Base-by-base conservation (phyloP, 306 rosid species). In the Prunus padus region DNA sequence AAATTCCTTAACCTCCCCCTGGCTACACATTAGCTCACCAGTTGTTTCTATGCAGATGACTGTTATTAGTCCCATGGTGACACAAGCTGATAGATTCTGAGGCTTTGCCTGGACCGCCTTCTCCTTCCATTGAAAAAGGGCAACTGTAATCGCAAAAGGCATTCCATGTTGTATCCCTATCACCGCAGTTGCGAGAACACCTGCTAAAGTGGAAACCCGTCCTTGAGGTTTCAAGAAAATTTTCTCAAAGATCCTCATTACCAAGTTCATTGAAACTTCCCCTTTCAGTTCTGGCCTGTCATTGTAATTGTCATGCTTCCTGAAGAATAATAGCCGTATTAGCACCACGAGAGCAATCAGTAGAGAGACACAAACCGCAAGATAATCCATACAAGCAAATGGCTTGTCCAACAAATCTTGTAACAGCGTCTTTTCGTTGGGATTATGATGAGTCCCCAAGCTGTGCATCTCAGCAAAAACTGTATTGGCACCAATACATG, bases 271-370 rank as follows among this genome's bases (percentile, higher is more conserved):
- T 72, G 90, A 69, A 52, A 80, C 81, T 49, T 86, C 80, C 42
- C 91, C 93, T 70, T 89, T 92, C 20, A 78, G 45, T 9, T 89
- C 93, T 4, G 96, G 93, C 68, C 56, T 65, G 2, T 74, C 96
- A 23, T 67, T 69, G 71, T 65, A 77, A 47, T 56, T 71, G 74
- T 62, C 87, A 55, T 82, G 82, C 28, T 86, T 73, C 45, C 37
- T 30, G 59, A 55, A 78, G 7, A 85, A 7, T 3, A 83, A 57
- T 0, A 90, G 72, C 22, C 95, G 93, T 33, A 84, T 71, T 19
- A 93, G 76, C 56, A 75, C 76, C 55, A 79, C 87, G 9, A 84
- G 3, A 18, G 78, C 70, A 81, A 87, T 78, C 69, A 83, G 11
- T 11, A 70, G 47, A 57, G 77, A 83, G 69, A 87, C 70, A 9